Conservation (phyloP, 306 rosid species). For the Macrotyloma uniflorum region DNA sequence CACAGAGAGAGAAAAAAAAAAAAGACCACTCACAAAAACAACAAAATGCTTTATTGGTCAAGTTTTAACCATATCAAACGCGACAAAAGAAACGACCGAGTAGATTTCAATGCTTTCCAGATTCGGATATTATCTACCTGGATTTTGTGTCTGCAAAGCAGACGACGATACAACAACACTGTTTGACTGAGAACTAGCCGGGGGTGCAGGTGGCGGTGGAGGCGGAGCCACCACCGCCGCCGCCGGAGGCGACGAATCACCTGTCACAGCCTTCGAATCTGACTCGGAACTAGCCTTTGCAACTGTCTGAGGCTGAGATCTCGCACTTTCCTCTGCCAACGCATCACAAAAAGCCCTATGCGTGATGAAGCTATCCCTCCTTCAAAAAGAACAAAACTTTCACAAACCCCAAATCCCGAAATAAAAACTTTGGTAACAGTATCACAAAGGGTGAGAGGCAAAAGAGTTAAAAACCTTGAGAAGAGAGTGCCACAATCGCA, state of each 20-base stretch:
- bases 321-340: constrained; percentile 80
- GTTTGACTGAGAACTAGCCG: constrained; percentile 46
- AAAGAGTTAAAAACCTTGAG: constrained; percentile 53
- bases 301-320: constrained; percentile 38
- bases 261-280: constrained; percentile 44
- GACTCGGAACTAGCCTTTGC: constrained; percentile 52
- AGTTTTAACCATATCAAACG: constrained; percentile 47
- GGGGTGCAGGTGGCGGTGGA: background rate
- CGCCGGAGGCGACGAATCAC: constrained; percentile 37
- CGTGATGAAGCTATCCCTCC: constrained; percentile 96
- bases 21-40: constrained; percentile 27
- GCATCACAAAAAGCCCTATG: constrained; percentile 97
- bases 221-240: background rate
- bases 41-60: constrained; percentile 22
- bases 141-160: constrained; percentile 52
- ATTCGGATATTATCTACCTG: constrained; percentile 55
- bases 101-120: constrained; percentile 34
- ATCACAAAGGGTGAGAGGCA: background rate
- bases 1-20: constrained; percentile 25
- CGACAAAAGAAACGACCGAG: constrained; percentile 42
- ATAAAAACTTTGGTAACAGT: background rate
- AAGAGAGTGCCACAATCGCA: constrained; percentile 94
- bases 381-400: constrained; percentile 42
- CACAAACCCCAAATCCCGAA: constrained; percentile 37
- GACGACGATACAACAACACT: constrained; percentile 39